Evolutionary conservation across 1,284 basidiomycete species (phyloP).

Genomic region (Melampsora abietis-canadensis): DNA sequence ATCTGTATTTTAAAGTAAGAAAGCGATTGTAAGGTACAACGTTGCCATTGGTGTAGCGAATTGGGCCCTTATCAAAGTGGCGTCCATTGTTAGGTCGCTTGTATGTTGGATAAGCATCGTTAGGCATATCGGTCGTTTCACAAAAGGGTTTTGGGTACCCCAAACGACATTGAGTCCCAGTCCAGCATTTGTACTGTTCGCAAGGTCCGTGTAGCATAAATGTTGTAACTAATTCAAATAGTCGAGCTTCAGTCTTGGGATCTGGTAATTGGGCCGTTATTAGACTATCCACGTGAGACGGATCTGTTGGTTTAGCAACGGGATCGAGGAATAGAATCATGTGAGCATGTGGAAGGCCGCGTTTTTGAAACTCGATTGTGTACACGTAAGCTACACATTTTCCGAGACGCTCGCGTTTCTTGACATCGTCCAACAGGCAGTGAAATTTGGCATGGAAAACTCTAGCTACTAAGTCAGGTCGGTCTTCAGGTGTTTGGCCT

Average conservation of each 20-base stretch:
- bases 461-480: slow-evolving; percentile 57
- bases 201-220: slow-evolving; percentile 60
- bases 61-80: too few relatives aligned
- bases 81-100: too few relatives aligned
- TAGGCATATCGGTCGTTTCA: too few relatives aligned
- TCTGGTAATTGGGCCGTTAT: slow-evolving; percentile 58
- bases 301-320: slow-evolving; percentile 51
- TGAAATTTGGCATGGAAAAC: slow-evolving; percentile 58
- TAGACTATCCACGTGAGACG: slow-evolving; percentile 54
- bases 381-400: slow-evolving; percentile 5
- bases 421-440: slow-evolving; percentile 51
- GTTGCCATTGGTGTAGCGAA: too few relatives aligned
- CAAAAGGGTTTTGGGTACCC: too few relatives aligned
- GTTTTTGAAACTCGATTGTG: slow-evolving; percentile 31
- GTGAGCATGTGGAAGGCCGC: slow-evolving; percentile 50
- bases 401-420: not conserved
- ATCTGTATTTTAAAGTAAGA: too few relatives aligned
- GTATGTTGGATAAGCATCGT: too few relatives aligned
- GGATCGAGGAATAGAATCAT: slow-evolving; percentile 56
- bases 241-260: not conserved
- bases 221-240: slow-evolving; percentile 48
- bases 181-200: slow-evolving; percentile 30
- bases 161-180: not conserved
- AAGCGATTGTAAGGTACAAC: too few relatives aligned
- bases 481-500: slow-evolving; percentile 56